phyloP scores from a whole-genome alignment of 2,329 filamentous ascomycete genomes.

The Fusarium neocosmosporiellum region DNA sequence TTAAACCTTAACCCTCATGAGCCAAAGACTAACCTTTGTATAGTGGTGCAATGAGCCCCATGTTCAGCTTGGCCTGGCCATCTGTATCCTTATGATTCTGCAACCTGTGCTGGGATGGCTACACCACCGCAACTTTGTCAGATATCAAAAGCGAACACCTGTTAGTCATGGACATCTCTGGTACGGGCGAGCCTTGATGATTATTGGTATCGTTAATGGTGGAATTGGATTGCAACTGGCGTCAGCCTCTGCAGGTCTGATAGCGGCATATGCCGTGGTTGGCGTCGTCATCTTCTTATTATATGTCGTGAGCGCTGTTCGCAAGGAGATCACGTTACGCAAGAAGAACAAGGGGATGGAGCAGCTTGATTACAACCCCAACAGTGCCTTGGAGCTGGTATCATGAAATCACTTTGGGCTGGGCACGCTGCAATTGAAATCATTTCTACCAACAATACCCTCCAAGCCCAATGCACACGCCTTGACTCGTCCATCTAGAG shows the following conservation, averaged over 20 bases:
- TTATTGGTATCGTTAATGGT: slow-evolving; percentile 70
- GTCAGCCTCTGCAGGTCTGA: slow-evolving; percentile 35
- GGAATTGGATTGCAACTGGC: slow-evolving; percentile 67
- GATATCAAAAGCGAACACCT: slow-evolving; percentile 57
- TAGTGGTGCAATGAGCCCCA: slow-evolving; percentile 65
- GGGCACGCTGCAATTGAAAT: not conserved
- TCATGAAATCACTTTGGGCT: not conserved
- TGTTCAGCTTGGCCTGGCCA: slow-evolving; percentile 64
- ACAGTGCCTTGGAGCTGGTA: not conserved
- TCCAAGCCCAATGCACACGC: not conserved
- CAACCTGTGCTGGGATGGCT: slow-evolving; percentile 68
- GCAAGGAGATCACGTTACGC: not conserved
- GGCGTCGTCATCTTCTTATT: not conserved
- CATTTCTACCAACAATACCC: not conserved
- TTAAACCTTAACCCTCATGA: not conserved
- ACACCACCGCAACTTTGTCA: slow-evolving; percentile 65
- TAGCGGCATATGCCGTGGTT: not conserved
- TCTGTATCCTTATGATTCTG: slow-evolving; percentile 63
- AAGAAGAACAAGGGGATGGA: not conserved
- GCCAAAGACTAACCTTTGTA: not conserved
- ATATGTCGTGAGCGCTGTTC: not conserved
- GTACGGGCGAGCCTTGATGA: slow-evolving; percentile 67
- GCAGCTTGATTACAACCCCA: not conserved
- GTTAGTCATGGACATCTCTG: slow-evolving; percentile 69
- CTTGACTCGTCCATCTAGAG: not conserved